These are phyloP conservation scores for Eucalyptus erythrocorys DNA, from an alignment of 345 rosid species.

Conservation along the genomic window DNA sequence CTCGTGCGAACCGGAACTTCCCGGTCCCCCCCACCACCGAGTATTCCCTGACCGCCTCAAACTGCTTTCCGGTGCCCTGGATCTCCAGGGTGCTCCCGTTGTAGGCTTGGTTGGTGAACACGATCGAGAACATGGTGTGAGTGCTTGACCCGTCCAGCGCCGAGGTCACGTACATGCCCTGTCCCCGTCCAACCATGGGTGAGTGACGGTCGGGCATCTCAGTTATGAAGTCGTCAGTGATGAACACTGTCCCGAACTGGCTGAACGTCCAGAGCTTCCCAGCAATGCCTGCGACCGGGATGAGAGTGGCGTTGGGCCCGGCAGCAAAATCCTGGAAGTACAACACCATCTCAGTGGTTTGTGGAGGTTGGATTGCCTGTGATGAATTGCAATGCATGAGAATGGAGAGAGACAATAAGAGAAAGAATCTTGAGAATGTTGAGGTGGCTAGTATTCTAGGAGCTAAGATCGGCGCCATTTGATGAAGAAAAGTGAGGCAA, in stretches of 20 bases:
- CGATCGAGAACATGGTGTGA: not conserved
- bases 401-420: not conserved
- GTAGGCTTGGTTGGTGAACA: conserved; percentile 1
- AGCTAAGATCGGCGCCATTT: not conserved
- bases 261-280: not conserved
- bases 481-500: not conserved
- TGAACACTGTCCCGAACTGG: not conserved
- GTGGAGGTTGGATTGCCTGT: not conserved
- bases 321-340: not conserved
- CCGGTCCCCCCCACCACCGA: not conserved
- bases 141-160: not conserved
- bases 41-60: not conserved
- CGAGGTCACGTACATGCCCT: not conserved
- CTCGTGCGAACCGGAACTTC: not conserved
- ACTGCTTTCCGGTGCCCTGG: not conserved
- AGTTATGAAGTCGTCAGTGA: not conserved
- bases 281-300: not conserved
- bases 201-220: not conserved
- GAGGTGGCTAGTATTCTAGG: not conserved
- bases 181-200: not conserved
- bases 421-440: not conserved
- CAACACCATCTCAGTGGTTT: not conserved
- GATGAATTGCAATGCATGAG: not conserved
- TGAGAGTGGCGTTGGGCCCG: not conserved
- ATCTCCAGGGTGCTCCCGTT: conserved; percentile 3